These are phyloP conservation scores for Opeltia flavorubescens DNA, from an alignment of 495 filamentous ascomycete genomes.

Conservation along the genomic window DNA sequence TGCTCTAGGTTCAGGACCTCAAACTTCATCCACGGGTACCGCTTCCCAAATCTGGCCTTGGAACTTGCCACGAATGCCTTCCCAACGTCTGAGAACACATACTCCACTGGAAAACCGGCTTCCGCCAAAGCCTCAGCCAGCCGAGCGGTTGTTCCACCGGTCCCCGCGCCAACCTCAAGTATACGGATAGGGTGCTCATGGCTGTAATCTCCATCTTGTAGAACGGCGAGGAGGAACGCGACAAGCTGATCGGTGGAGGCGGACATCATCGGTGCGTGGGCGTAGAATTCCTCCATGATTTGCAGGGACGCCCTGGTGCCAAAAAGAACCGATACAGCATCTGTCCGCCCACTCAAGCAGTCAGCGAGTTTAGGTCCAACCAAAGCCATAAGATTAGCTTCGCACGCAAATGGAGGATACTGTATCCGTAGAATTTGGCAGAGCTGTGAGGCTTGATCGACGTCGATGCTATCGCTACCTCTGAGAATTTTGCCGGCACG, in stretches of 20 bases:
- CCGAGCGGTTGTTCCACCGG: slow-evolving; percentile 14
- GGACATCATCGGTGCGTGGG: slow-evolving; percentile 14
- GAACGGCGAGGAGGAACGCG: slow-evolving; percentile 12
- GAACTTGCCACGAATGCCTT: slow-evolving; percentile 13
- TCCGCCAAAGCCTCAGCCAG: slow-evolving; percentile 9
- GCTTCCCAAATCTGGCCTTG: slow-evolving; percentile 14
- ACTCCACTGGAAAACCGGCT: slow-evolving; percentile 13
- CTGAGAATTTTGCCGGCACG: neutral
- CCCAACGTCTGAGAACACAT: slow-evolving; percentile 28
- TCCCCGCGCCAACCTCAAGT: slow-evolving; percentile 20
- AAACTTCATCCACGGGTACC: slow-evolving; percentile 19
- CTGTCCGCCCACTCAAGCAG: slow-evolving; percentile 18
- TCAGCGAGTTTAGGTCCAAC: slow-evolving; percentile 19
- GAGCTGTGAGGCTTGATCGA: neutral
- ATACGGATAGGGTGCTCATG: slow-evolving; percentile 10
- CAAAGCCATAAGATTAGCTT: slow-evolving; percentile 15
- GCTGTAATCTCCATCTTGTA: slow-evolving; percentile 2
- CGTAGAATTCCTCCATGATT: slow-evolving; percentile 17
- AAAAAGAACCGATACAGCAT: slow-evolving; percentile 20
- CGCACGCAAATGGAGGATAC: slow-evolving; percentile 12
- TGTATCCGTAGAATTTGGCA: neutral
- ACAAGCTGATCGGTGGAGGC: slow-evolving; percentile 16
- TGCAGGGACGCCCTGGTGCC: slow-evolving; percentile 10
- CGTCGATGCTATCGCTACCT: slow-evolving; percentile 4
- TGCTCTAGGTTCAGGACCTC: slow-evolving; percentile 18